Evolutionary conservation across 1,139 yeast genomes (phyloP).

Genomic region (Geotrichum aggregatum): DNA sequence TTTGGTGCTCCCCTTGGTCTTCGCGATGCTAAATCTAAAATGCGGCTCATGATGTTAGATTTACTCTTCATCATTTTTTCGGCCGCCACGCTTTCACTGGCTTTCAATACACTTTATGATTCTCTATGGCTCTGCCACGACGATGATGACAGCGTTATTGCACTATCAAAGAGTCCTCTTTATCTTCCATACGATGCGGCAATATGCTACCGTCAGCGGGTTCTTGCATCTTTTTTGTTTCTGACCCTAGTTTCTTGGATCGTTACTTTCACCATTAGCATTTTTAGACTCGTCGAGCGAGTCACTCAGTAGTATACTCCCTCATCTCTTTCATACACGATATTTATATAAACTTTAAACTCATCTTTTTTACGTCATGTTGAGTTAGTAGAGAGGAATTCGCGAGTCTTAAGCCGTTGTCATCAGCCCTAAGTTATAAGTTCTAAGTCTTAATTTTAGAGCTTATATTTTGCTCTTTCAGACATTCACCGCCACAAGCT

Average conservation of each 20-base stretch:
- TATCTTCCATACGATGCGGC: constrained; percentile 33
- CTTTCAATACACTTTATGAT: constrained; percentile 79
- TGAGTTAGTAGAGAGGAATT: too few relatives aligned
- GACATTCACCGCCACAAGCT: background rate
- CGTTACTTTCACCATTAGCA: constrained; percentile 74
- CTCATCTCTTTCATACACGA: too few relatives aligned
- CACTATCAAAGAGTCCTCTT: background rate
- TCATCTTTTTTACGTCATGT: too few relatives aligned
- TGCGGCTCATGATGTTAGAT: constrained; percentile 73
- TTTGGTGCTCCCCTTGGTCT: constrained; percentile 87
- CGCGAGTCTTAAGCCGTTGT: too few relatives aligned
- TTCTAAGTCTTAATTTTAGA: background rate
- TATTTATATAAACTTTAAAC: background rate
- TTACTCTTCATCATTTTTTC: constrained; percentile 82
- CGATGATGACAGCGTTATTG: background rate
- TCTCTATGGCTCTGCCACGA: constrained; percentile 70
- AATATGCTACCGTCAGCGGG: constrained; percentile 77
- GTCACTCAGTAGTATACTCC: constrained; percentile 37
- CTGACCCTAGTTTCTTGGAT: constrained; percentile 78
- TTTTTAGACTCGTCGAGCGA: constrained; percentile 78
- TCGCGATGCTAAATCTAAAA: constrained; percentile 75
- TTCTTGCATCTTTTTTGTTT: constrained; percentile 73
- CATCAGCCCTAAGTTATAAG: background rate
- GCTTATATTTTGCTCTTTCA: background rate
- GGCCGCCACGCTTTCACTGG: constrained; percentile 80